Evolutionary conservation across 2,329 filamentous ascomycete species (phyloP).

Genomic region (Bipolaris bicolor): DNA sequence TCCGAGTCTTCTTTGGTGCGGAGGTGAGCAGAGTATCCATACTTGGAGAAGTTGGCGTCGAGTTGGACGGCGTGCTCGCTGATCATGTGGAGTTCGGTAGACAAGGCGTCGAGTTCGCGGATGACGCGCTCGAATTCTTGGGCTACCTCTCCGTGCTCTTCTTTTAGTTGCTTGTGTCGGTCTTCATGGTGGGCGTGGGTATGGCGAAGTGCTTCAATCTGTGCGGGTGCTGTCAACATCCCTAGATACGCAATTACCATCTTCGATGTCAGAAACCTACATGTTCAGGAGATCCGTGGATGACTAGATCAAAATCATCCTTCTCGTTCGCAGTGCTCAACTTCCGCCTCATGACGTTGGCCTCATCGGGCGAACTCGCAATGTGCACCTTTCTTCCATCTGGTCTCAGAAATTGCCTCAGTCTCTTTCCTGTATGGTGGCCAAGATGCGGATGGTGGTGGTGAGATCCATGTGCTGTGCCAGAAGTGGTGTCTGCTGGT

Average conservation of each 20-base stretch:
- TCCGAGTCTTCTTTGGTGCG: slow-evolving; percentile 44
- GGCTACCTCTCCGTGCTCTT: slow-evolving; percentile 58
- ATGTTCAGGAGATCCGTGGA: slow-evolving; percentile 62
- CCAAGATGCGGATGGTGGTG: slow-evolving; percentile 28
- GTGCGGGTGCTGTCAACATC: background rate
- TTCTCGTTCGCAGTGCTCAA: slow-evolving; percentile 47
- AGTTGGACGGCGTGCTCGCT: slow-evolving; percentile 61
- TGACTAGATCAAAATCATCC: slow-evolving; percentile 62
- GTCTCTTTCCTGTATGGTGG: slow-evolving; percentile 48
- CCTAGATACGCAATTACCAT: background rate
- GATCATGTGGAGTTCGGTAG: slow-evolving; percentile 60
- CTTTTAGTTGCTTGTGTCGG: slow-evolving; percentile 55
- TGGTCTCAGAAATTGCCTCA: slow-evolving; percentile 62
- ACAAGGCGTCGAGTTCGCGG: slow-evolving; percentile 60
- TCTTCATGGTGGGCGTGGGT: slow-evolving; percentile 62
- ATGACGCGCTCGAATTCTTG: slow-evolving; percentile 64
- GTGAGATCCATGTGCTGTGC: background rate
- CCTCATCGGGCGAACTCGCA: slow-evolving; percentile 62
- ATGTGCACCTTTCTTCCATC: slow-evolving; percentile 64
- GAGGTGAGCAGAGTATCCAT: slow-evolving; percentile 66
- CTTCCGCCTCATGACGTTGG: slow-evolving; percentile 54
- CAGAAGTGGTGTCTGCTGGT: slow-evolving; percentile 4
- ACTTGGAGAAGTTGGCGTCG: slow-evolving; percentile 67
- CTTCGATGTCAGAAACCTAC: slow-evolving; percentile 23
- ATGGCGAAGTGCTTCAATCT: slow-evolving; percentile 56